Evolutionary conservation across 805 yeast species (phyloP), one percentile per base, ranked within the genome.

Genomic region (Candida pseudoglaebosa): DNA sequence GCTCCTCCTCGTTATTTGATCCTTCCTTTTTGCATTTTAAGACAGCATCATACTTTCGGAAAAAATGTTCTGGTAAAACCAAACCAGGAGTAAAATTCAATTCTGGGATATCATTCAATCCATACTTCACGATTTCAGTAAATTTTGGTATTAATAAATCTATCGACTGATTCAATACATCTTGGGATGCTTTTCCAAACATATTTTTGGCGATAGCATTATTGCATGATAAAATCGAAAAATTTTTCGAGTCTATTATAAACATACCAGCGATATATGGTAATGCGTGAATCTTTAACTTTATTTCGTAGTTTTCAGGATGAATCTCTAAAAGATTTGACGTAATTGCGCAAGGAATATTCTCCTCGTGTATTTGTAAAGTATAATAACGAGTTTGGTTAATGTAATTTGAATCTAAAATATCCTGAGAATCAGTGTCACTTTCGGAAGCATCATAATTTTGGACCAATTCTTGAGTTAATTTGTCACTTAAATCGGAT

Each of bases 261-360:
- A 88, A 80, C 19, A 86, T 76, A 29, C 96, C 96, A 1, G 95
- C 93, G 49, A 87, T 84, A 58, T 86, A 85, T 0, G 95, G 95
- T 49, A 87, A 60, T 4, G 90, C 71, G 52, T 84, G 90, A 14
- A 87, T 71, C 47, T 84, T 82, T 39, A 86, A 54, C 50, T 82
- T 76, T 15, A 80, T 56, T 42, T 67, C 69, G 22, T 47, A 46
- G 16, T 54, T 54, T 12, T 69, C 64, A 28, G 66, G 71, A 37
- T 71, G 69, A n/a, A 53, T 51, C 37, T 78, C 78, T 16, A 81
- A 50, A 0, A 80, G 76, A 22, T 75, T 75, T 1, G 85, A 75
- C 0, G 87, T 74, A 4, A 81, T 71, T 1, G 93, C 93, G 66
- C 90, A 82, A 0, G 95, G 95, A 9, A 80, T 71, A 53, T 70